Base-by-base conservation (phyloP, 2,329 filamentous ascomycete genomes). In the Talaromyces amestolkiae region DNA sequence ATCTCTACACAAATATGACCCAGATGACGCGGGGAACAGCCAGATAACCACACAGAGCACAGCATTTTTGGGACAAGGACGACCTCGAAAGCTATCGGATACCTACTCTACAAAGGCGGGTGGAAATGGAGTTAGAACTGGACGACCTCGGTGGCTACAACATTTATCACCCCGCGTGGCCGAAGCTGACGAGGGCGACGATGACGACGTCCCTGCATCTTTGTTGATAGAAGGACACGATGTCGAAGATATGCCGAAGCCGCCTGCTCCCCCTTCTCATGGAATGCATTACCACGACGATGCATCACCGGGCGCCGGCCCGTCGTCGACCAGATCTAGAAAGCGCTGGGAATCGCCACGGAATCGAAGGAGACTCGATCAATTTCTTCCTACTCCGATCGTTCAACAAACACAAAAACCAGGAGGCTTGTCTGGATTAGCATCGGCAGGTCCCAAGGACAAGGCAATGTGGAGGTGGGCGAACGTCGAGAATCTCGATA, bases 381-480 rank as follows among this genome's bases (percentile, higher is more conserved):
- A 68, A 31, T 65, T 67, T 51, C 65, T 66, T 62, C 68, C 69
- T 39, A 66, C 59, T 22, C 69, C 63, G 24, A 68, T 68, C 33
- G 69, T 72, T 13, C 66, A 69, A 43, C 64, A 68, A 39, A 69
- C 71, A 49, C 76, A 72, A 69, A 69, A 74, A 19, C 65, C 70
- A 5, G 72, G 72, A 19, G 74, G 71, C 59, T 71, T 76, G 31
- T 71, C 76, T 1, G 76, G 74, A 31, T 69, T 82, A 49, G 75
- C 76, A 19, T 75, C 80, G 61, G 80, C 83, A 33, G 85, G 87
- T 71, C 86, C 87, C 0, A 88, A 88, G 76, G 90, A 94, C 73
- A 90, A 89, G 76, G 93, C 93, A 3, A 87, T 96, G 81, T 97
- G 92, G 89, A 86, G 91, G 78, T 97, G 93, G 91, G 91, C 91